Evolutionary conservation across 225 moss, liverwort and hornwort genomes (phyloP).

Genomic region (Polytrichum commune): DNA sequence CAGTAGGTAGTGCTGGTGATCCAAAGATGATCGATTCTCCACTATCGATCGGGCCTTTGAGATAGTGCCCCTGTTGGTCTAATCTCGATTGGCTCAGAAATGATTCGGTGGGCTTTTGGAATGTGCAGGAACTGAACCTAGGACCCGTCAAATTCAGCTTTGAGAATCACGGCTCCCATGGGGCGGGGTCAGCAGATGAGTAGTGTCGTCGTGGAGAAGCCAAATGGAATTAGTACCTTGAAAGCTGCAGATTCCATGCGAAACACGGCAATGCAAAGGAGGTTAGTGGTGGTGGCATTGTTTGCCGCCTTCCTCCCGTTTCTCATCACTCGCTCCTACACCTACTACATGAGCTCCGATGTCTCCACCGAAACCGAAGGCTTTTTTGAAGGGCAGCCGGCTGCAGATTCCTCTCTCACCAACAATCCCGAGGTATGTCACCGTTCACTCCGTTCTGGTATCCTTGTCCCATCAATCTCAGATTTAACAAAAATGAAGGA

Average conservation of each 20-base stretch:
- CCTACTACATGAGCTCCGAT: constrained; percentile 12
- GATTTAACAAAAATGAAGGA: too few species aligned
- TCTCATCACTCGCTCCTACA: constrained; percentile 29
- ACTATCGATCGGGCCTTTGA: too few species aligned
- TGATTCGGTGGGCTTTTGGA: too few species aligned
- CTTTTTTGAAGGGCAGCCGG: constrained; percentile 19
- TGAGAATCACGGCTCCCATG: constrained; percentile 1
- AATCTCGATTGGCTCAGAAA: too few species aligned
- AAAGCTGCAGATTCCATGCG: constrained; percentile 15
- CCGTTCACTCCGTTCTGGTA: too few species aligned
- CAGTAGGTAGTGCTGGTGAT: too few species aligned
- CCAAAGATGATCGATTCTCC: too few species aligned
- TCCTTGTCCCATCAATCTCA: too few species aligned
- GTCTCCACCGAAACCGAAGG: constrained; percentile 20
- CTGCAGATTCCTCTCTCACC: constrained; percentile 1
- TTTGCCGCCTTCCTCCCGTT: constrained; percentile 21
- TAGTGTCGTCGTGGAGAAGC: constrained; percentile 20
- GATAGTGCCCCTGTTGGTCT: too few species aligned
- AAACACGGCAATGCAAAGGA: constrained; percentile 13
- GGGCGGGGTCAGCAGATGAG: constrained; percentile 22
- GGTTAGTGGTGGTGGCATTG: constrained; percentile 15
- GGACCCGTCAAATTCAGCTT: too few species aligned
- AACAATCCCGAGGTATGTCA: constrained; percentile 4
- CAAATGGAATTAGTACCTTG: neutral
- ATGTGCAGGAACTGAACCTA: too few species aligned